These are phyloP conservation scores for Lepraria neglecta DNA, from an alignment of 495 filamentous ascomycete species.

Conservation along the genomic window DNA sequence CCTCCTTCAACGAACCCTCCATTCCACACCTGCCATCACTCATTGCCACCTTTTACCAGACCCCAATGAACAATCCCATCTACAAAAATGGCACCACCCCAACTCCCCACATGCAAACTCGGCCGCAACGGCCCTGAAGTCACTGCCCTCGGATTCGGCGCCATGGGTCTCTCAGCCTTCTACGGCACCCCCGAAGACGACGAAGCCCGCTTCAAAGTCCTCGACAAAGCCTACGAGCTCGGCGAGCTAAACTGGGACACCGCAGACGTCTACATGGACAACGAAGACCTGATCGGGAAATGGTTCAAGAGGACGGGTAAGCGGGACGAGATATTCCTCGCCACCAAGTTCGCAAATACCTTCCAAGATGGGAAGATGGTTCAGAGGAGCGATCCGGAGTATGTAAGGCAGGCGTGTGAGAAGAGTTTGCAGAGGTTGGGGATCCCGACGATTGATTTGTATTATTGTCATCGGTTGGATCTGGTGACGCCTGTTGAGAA, in stretches of 20 bases:
- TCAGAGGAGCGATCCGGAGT: conserved; percentile 39
- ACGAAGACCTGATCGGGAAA: conserved; percentile 34
- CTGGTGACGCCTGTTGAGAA: conserved; percentile 43
- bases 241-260: conserved; percentile 58
- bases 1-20: too few relatives aligned
- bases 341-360: conserved; percentile 46
- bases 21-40: too few relatives aligned
- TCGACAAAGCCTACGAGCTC: conserved; percentile 45
- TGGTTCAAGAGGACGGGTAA: conserved; percentile 50
- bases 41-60: too few relatives aligned
- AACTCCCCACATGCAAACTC: conserved; percentile 41
- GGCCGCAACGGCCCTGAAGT: conserved; percentile 52
- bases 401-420: conserved; percentile 41
- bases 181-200: conserved; percentile 42
- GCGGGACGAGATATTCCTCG: conserved; percentile 49
- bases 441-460: conserved; percentile 33
- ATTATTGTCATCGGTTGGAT: conserved; percentile 36
- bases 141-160: conserved; percentile 48
- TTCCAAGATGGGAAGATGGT: conserved; percentile 26
- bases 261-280: conserved; percentile 44
- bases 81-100: conserved; percentile 4
- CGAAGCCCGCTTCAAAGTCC: conserved; percentile 36
- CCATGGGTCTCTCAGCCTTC: conserved; percentile 47
- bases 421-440: conserved; percentile 37
- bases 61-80: too few relatives aligned